Evolutionary conservation across 2,329 filamentous ascomycete species (phyloP).

Genomic region (Kalmusia sp.): DNA sequence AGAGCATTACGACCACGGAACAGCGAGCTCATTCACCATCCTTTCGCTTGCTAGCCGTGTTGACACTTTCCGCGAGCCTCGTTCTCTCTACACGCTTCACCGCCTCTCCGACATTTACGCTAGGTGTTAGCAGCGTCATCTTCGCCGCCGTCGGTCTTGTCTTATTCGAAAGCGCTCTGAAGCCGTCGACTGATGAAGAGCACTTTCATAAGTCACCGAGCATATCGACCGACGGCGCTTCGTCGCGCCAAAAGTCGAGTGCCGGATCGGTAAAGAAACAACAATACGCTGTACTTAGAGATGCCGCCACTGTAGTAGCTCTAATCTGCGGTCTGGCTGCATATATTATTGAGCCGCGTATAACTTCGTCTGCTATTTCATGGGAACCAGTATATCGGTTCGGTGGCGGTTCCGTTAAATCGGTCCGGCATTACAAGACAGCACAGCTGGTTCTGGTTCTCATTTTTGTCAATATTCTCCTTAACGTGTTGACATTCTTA

Average conservation of each 20-base stretch:
- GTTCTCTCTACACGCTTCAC: constrained; percentile 44
- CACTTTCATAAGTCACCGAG: constrained; percentile 34
- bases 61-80: constrained; percentile 45
- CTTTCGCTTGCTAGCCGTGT: constrained; percentile 37
- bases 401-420: constrained; percentile 1
- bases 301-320: constrained; percentile 34
- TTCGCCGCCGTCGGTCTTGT: constrained; percentile 50
- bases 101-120: constrained; percentile 43
- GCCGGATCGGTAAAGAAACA: constrained; percentile 32
- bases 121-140: constrained; percentile 52
- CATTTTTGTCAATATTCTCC: constrained; percentile 28
- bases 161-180: constrained; percentile 48
- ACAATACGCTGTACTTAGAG: constrained; percentile 36
- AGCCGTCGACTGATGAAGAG: constrained; percentile 29
- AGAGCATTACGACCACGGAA: constrained; percentile 23
- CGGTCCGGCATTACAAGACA: constrained; percentile 30
- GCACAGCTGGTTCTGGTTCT: constrained; percentile 36
- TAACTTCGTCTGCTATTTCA: constrained; percentile 30
- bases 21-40: constrained; percentile 24
- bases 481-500: constrained; percentile 38
- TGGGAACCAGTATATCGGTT: constrained; percentile 35
- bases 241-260: constrained; percentile 30
- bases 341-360: constrained; percentile 36
- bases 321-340: constrained; percentile 36
- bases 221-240: constrained; percentile 44